Base-by-base conservation (phyloP, 805 yeast species). In the Candida silvicultrix region DNA sequence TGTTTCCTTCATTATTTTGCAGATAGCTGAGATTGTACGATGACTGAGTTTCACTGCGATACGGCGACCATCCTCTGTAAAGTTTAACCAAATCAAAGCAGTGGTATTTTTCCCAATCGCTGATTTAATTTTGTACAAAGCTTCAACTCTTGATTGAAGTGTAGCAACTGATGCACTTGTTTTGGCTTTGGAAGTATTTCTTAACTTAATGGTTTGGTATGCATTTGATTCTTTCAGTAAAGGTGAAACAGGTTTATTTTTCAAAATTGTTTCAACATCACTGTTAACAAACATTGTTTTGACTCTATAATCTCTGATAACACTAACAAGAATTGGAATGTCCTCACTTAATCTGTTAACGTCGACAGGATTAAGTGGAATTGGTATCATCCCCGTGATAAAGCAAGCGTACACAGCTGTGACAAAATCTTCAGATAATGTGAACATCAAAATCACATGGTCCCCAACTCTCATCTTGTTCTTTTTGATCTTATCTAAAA, bases 1-100 rank as follows among this genome's bases (percentile, higher is more conserved):
- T 0, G 98, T 92, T 60, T 92, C 97, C 55, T 94, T 92, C 58
- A 89, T 75, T 19, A 87, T 85, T 57, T 90, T 89, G 64, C 97
- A 89, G 63, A 87, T 76, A 2, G 88, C 83, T 54, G 90, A 65
- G 12, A 94, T 68, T 42, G 78, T 75, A 37, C 73, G 67, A 60
- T 86, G 94, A 21, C 78, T 80, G 11, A 59, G 44, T 12, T 47
- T 47, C 2, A 76, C 74, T 0, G 85, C 87, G 0, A 77, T 72
- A 46, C 85, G 70, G 18, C 78, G 71, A 55, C 85, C 85, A 56
- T 89, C 96, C 0, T 89, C 72, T 0, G 86, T 78, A 72, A 81
- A 83, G 51, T 78, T 72, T 15, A 86, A 62, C 85, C 94, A 81
- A 0, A 89, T 70, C 47, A 83, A 49, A 0, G 83, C 83, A 0